Evolutionary conservation across 306 rosid genomes (phyloP).

Genomic region (Lathyrus sativus): DNA sequence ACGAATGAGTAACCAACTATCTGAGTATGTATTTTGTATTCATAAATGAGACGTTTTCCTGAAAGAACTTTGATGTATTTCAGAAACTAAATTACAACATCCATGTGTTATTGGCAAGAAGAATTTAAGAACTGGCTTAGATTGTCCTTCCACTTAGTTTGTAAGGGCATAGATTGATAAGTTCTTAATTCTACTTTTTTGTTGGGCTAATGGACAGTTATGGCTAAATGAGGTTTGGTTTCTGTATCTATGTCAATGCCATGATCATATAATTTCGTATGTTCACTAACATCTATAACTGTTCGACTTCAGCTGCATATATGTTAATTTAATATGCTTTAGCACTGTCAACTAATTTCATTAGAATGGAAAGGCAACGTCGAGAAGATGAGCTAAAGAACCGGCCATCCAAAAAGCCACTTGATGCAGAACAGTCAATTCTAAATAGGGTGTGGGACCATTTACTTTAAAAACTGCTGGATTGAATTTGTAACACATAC

Average conservation of each 20-base stretch:
- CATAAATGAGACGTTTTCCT: no score
- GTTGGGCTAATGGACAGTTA: conserved; percentile 19
- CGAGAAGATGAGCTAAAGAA: conserved; percentile 62
- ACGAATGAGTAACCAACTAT: no score
- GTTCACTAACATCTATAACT: neutral
- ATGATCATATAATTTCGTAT: neutral
- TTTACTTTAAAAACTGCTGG: conserved; percentile 28
- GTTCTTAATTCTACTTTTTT: conserved; percentile 1
- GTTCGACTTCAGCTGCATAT: conserved; percentile 7
- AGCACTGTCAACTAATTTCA: conserved; percentile 31
- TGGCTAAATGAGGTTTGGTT: conserved; percentile 14
- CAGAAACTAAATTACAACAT: no score
- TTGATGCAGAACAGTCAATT: conserved; percentile 53
- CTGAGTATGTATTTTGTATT: no score
- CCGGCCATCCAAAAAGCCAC: conserved; percentile 52
- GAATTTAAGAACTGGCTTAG: no score
- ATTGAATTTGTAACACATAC: conserved; percentile 26
- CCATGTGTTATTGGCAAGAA: no score
- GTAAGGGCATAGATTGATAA: conserved; percentile 18
- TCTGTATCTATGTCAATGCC: conserved; percentile 16
- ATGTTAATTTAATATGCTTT: conserved; percentile 32
- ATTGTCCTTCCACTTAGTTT: conserved; percentile 1
- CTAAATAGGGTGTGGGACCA: conserved; percentile 51
- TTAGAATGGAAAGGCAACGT: conserved; percentile 69
- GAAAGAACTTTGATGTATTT: no score